phyloP scores from a whole-genome alignment of 1,284 basidiomycete genomes.

The Leccinum cinnamomeum region DNA sequence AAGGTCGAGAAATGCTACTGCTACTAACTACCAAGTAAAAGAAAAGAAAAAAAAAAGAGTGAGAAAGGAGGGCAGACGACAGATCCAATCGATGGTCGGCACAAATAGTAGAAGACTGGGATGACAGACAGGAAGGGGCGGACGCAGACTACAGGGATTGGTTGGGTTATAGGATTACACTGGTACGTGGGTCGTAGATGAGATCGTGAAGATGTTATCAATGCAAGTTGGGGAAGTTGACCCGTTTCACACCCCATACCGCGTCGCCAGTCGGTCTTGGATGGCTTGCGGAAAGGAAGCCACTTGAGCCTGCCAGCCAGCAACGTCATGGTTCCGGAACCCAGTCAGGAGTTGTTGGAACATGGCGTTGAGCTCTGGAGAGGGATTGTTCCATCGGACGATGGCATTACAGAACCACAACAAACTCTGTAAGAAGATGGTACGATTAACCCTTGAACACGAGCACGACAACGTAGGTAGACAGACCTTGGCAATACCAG shows the following conservation, averaged over 20 bases:
- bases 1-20: slow-evolving; percentile 23
- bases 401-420: slow-evolving; percentile 98
- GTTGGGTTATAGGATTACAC: slow-evolving; percentile 17
- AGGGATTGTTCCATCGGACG: slow-evolving; percentile 89
- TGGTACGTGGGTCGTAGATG: slow-evolving; percentile 11
- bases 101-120: slow-evolving; percentile 19
- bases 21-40: slow-evolving; percentile 20
- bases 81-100: slow-evolving; percentile 29
- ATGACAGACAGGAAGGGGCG: slow-evolving; percentile 16
- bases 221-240: not conserved
- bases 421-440: slow-evolving; percentile 58
- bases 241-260: slow-evolving; percentile 67
- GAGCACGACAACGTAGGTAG: not conserved
- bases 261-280: slow-evolving; percentile 70
- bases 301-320: slow-evolving; percentile 77
- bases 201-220: slow-evolving; percentile 20
- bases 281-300: slow-evolving; percentile 75
- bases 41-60: not conserved
- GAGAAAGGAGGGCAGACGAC: slow-evolving; percentile 4
- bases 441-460: slow-evolving; percentile 11
- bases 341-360: slow-evolving; percentile 83
- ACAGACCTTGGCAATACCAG: slow-evolving; percentile 82
- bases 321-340: slow-evolving; percentile 82
- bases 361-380: slow-evolving; percentile 85
- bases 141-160: slow-evolving; percentile 16